Percentiles rank a stretch among this genome's conserved stretches.
Conservation (phyloP, 177 flowering plant genomes). For the Tripterygium wilfordii region DNA sequence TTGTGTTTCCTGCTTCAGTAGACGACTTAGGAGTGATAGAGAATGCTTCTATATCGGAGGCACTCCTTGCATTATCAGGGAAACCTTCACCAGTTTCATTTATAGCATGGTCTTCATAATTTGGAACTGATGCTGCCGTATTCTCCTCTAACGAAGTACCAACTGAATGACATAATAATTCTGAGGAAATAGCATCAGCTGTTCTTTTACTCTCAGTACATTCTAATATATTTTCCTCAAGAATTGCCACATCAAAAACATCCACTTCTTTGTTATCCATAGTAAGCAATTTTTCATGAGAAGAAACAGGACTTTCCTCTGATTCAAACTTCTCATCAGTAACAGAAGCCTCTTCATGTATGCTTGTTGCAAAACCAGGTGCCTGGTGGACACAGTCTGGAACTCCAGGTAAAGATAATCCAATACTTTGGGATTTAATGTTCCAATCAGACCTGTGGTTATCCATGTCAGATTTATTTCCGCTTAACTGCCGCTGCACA, state of each 20-base stretch:
- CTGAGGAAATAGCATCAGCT: slow-evolving; percentile 29
- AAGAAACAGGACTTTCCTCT: slow-evolving; percentile 16
- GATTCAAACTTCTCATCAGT: slow-evolving; percentile 20
- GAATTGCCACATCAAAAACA: slow-evolving; percentile 10
- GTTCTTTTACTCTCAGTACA: slow-evolving; percentile 16
- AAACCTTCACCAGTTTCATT: slow-evolving; percentile 29
- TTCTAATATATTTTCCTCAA: slow-evolving; percentile 26
- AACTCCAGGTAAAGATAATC: slow-evolving; percentile 44
- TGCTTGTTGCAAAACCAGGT: slow-evolving; percentile 26
- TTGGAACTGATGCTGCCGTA: slow-evolving; percentile 20
- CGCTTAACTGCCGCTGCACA: slow-evolving; percentile 60
- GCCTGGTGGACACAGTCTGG: slow-evolving; percentile 34
- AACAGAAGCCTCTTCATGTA: slow-evolving; percentile 31
- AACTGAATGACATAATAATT: slow-evolving; percentile 22
- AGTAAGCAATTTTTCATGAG: slow-evolving; percentile 14
- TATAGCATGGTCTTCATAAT: slow-evolving; percentile 19
- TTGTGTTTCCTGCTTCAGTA: slow-evolving; percentile 20
- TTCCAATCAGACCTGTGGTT: slow-evolving; percentile 33
- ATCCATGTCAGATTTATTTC: slow-evolving; percentile 51
- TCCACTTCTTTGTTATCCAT: slow-evolving; percentile 23
- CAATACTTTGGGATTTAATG: slow-evolving; percentile 33
- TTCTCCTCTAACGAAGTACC: slow-evolving; percentile 19
- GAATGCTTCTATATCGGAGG: slow-evolving; percentile 23
- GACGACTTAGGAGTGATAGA: slow-evolving; percentile 17
- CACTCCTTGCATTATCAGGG: slow-evolving; percentile 16